Evolutionary conservation across 345 rosid species (phyloP).

Genomic region (Draba incana): DNA sequence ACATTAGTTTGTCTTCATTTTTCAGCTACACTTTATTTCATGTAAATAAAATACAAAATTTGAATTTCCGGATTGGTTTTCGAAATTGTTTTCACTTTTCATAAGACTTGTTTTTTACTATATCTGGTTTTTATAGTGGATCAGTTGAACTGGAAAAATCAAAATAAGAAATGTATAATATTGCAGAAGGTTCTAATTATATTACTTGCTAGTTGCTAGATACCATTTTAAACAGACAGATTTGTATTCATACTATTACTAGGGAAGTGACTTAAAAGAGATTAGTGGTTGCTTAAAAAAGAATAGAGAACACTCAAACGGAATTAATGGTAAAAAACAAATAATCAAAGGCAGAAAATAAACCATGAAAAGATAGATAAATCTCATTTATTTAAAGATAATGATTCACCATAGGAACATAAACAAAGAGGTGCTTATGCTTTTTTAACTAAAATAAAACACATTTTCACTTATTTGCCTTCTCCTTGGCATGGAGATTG

Average conservation of each 20-base stretch:
- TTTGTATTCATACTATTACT: no score
- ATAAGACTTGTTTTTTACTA: neutral
- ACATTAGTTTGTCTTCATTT: neutral
- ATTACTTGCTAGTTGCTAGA: no score
- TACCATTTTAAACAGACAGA: no score
- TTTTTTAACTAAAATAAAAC: no score
- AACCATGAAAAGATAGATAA: neutral
- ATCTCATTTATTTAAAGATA: constrained; percentile 19
- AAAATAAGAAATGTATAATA: no score
- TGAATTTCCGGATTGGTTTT: no score
- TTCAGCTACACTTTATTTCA: neutral
- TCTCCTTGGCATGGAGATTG: constrained; percentile 22
- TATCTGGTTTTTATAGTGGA: neutral
- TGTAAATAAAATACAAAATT: neutral
- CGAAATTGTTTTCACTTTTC: neutral
- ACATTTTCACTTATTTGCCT: constrained; percentile 7
- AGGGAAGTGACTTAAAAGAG: no score
- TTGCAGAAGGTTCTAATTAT: no score
- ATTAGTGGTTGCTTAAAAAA: no score
- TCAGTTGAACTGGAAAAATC: neutral
- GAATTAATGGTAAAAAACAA: neutral
- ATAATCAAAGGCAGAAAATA: neutral
- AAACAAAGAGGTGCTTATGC: no score
- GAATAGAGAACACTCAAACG: neutral
- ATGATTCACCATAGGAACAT: no score